These are phyloP conservation scores for Neurospora cerealis DNA, from an alignment of 495 filamentous ascomycete species.

Conservation along the genomic window DNA sequence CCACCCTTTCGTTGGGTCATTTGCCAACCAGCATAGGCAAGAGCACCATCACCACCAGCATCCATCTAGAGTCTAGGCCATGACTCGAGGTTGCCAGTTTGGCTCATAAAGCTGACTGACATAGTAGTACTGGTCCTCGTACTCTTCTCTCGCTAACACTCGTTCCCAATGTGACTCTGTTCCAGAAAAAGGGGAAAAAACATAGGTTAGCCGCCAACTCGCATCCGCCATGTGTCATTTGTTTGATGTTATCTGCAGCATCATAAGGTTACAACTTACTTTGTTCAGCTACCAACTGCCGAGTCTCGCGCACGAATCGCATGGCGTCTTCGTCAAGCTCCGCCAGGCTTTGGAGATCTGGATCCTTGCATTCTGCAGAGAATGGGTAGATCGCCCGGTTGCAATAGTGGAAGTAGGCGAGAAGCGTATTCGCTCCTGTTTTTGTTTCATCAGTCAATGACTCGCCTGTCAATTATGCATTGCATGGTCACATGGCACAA, in stretches of 20 bases:
- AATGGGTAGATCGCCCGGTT: conserved; percentile 45
- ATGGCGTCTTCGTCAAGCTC: conserved; percentile 32
- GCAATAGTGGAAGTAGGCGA: conserved; percentile 51
- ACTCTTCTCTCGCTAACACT: conserved; percentile 24
- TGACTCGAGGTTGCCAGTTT: conserved; percentile 37
- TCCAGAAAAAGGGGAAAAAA: neutral
- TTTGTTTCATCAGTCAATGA: conserved; percentile 1
- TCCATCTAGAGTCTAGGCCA: conserved; percentile 17
- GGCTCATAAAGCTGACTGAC: conserved; percentile 42
- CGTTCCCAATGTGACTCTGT: conserved; percentile 32
- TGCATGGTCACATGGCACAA: neutral
- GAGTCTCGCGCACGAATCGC: conserved; percentile 29
- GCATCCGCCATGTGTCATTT: neutral
- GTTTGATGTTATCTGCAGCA: neutral
- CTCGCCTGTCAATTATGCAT: neutral
- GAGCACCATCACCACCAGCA: neutral
- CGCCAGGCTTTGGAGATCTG: conserved; percentile 34
- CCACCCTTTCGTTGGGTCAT: neutral
- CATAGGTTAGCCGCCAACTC: neutral
- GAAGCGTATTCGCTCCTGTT: conserved; percentile 46
- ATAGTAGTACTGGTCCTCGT: conserved; percentile 42
- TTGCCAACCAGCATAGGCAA: neutral
- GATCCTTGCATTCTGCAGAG: conserved; percentile 37
- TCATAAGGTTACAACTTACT: conserved; percentile 25
- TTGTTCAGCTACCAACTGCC: conserved; percentile 22